Evolutionary conservation across 2,329 filamentous ascomycete genomes (phyloP).

Genomic region (Emmonsiellopsis sp.): DNA sequence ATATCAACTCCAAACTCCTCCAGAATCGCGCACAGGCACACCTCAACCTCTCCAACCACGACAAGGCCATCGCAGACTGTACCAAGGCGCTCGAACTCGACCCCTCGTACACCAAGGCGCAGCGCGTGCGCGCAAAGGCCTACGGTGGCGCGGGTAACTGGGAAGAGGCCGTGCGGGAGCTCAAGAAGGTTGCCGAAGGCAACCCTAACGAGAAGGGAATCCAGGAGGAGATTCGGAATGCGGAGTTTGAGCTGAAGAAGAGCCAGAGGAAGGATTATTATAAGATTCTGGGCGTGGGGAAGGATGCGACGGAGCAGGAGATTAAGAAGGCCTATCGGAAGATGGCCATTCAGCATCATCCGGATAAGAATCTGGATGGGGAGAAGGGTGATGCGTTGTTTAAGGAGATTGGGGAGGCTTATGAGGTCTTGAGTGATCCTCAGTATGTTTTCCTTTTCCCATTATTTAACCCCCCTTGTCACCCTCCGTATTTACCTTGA

Average conservation of each 20-base stretch:
- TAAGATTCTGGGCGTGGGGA: slow-evolving; percentile 84
- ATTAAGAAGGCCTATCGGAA: slow-evolving; percentile 98
- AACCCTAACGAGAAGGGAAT: slow-evolving; percentile 75
- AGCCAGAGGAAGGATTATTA: slow-evolving; percentile 96
- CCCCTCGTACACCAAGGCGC: slow-evolving; percentile 75
- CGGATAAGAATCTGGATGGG: slow-evolving; percentile 85
- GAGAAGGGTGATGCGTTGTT: slow-evolving; percentile 78
- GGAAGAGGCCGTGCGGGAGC: slow-evolving; percentile 83
- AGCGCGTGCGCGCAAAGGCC: slow-evolving; percentile 88
- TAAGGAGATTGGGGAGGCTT: slow-evolving; percentile 96
- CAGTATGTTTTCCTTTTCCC: slow-evolving; percentile 52
- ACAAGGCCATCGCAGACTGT: slow-evolving; percentile 74
- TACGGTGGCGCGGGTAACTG: slow-evolving; percentile 76
- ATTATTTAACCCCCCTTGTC: background rate
- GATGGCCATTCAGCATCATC: slow-evolving; percentile 86
- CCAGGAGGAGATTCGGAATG: slow-evolving; percentile 74
- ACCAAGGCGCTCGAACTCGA: slow-evolving; percentile 76
- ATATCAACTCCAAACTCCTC: slow-evolving; percentile 87
- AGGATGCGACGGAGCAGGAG: slow-evolving; percentile 70
- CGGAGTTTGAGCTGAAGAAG: slow-evolving; percentile 96
- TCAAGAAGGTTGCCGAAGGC: slow-evolving; percentile 74
- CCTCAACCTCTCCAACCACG: slow-evolving; percentile 69
- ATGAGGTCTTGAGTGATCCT: slow-evolving; percentile 88
- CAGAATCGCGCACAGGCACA: slow-evolving; percentile 87
- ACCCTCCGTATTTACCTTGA: background rate